Percentiles rank a stretch among this genome's conserved stretches.
Evolutionary conservation across 2,329 filamentous ascomycete species (phyloP).

Genomic region (Albophoma yamanashiensis): DNA sequence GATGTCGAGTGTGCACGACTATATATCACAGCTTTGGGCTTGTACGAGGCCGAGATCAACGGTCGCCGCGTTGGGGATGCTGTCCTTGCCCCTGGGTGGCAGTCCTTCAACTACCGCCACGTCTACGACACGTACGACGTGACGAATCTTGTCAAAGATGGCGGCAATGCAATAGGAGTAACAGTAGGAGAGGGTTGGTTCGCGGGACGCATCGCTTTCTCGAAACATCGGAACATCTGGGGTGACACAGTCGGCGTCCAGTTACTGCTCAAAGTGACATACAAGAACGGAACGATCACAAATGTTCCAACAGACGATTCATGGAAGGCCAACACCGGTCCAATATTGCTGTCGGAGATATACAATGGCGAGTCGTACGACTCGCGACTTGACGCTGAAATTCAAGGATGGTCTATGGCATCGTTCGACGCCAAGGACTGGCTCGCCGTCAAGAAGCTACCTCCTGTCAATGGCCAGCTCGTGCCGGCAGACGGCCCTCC

Average conservation of each 20-base stretch:
- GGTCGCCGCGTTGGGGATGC: slow-evolving; percentile 26
- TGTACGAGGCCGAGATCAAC: slow-evolving; percentile 38
- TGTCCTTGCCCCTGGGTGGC: slow-evolving; percentile 39
- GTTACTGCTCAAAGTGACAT: slow-evolving; percentile 24
- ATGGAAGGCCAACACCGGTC: slow-evolving; percentile 23
- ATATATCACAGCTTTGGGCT: slow-evolving; percentile 33
- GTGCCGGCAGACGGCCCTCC: background rate
- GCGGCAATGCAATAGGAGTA: slow-evolving; percentile 25
- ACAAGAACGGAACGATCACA: slow-evolving; percentile 16
- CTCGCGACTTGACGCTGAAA: background rate
- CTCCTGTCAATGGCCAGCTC: background rate
- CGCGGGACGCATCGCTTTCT: slow-evolving; percentile 22
- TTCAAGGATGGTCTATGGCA: background rate
- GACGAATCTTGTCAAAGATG: slow-evolving; percentile 22
- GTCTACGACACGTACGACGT: slow-evolving; percentile 44
- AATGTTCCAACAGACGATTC: slow-evolving; percentile 23
- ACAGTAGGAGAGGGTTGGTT: slow-evolving; percentile 41
- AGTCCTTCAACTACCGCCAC: slow-evolving; percentile 25
- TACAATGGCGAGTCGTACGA: slow-evolving; percentile 37
- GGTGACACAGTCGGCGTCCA: slow-evolving; percentile 28
- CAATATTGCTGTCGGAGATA: slow-evolving; percentile 28
- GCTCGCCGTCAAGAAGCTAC: background rate
- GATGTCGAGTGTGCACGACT: slow-evolving; percentile 25
- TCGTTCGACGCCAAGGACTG: background rate
- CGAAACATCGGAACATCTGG: slow-evolving; percentile 17